Conservation (phyloP, 306 rosid genomes). For the Medicago lupulina region DNA sequence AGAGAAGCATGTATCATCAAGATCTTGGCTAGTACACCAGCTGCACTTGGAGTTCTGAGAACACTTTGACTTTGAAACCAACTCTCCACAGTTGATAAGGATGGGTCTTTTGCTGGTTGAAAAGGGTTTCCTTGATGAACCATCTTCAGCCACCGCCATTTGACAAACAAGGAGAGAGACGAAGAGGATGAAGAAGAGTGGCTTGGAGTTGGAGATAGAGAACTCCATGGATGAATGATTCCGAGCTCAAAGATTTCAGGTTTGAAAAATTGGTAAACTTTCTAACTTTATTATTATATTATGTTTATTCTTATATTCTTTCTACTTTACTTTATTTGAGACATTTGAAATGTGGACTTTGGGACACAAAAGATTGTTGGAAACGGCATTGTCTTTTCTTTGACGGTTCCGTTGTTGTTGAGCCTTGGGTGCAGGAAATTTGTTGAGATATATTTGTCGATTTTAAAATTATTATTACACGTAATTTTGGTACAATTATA, state of each 20-base stretch:
- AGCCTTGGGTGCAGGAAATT: not conserved
- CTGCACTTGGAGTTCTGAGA: conserved; percentile 68
- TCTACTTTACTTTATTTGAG: not conserved
- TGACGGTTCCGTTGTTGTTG: not conserved
- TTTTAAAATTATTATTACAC: too few species aligned
- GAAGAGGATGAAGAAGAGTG: conserved; percentile 28
- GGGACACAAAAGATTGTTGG: too few species aligned
- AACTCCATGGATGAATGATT: conserved; percentile 37
- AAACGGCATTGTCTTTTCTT: not conserved
- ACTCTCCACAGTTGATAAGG: conserved; percentile 57
- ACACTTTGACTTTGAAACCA: conserved; percentile 58
- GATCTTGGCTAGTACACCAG: conserved; percentile 78
- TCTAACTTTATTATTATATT: not conserved
- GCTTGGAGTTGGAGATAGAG: conserved; percentile 25
- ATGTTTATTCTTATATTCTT: not conserved
- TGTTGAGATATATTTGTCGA: too few species aligned
- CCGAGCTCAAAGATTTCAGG: conserved; percentile 20
- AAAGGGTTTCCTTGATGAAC: conserved; percentile 37
- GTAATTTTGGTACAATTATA: too few species aligned
- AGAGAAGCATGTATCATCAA: conserved; percentile 83
- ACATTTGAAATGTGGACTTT: not conserved
- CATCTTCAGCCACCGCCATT: conserved; percentile 34
- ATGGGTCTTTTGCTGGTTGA: conserved; percentile 21
- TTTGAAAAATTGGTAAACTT: conserved; percentile 2
- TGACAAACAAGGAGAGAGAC: conserved; percentile 38